Evolutionary conservation across 768 basidiomycete species (phyloP).

Genomic region (Suillus tomentosus): DNA sequence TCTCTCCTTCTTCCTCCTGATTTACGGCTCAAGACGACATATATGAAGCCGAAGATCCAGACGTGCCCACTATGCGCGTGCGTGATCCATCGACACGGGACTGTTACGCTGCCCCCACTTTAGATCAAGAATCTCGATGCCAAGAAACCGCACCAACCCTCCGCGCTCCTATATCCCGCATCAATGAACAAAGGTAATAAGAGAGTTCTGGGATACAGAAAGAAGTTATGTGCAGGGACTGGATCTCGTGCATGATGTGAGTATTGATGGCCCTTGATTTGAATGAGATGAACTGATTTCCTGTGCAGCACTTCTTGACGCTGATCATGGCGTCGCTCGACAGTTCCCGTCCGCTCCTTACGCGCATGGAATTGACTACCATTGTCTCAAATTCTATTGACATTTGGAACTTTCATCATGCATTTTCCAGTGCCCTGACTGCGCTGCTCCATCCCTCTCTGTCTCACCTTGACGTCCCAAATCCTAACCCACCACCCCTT

Average conservation of each 20-base stretch:
- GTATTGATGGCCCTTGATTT: constrained; percentile 26
- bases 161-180: no score
- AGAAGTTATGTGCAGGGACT: constrained; percentile 79
- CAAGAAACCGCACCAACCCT: no score
- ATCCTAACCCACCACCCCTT: constrained; percentile 41
- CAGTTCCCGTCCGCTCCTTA: constrained; percentile 64
- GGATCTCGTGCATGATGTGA: constrained; percentile 78
- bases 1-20: no score
- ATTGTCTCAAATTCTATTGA: constrained; percentile 90
- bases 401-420: constrained; percentile 86
- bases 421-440: constrained; percentile 66
- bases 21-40: no score
- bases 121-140: no score
- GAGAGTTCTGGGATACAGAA: constrained; percentile 83
- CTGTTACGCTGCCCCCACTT: no score
- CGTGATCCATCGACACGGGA: no score
- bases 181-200: constrained; percentile 70
- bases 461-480: constrained; percentile 11
- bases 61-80: no score
- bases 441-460: constrained; percentile 33
- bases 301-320: constrained; percentile 73
- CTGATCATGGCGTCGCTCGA: constrained; percentile 80
- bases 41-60: no score
- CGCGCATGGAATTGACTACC: constrained; percentile 65
- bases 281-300: constrained; percentile 14